phyloP scores from a whole-genome alignment of 805 yeast genomes.

The Metschnikowia colocasiae region DNA sequence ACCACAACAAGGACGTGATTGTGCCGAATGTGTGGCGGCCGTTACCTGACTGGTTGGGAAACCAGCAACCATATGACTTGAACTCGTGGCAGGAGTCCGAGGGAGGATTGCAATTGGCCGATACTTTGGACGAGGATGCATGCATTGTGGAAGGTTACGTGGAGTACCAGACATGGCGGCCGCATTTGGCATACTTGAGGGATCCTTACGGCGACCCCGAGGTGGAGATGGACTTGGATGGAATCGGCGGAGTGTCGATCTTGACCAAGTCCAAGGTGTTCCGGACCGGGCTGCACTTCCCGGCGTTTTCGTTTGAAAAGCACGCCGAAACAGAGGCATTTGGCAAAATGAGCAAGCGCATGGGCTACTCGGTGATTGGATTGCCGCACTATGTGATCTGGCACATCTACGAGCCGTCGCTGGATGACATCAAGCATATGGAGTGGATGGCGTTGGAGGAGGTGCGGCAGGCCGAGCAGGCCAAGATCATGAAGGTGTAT shows the following conservation, averaged over 20 bases:
- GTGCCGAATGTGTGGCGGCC: slow-evolving; percentile 96
- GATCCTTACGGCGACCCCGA: slow-evolving; percentile 95
- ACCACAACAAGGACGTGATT: slow-evolving; percentile 83
- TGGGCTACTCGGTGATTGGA: slow-evolving; percentile 86
- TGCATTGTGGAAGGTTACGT: slow-evolving; percentile 97
- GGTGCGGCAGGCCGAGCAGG: slow-evolving; percentile 57
- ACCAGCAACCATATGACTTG: slow-evolving; percentile 80
- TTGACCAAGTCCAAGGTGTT: slow-evolving; percentile 84
- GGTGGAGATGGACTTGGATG: slow-evolving; percentile 89
- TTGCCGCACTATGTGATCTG: slow-evolving; percentile 93
- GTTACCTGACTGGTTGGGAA: slow-evolving; percentile 79
- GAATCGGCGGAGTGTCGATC: slow-evolving; percentile 96
- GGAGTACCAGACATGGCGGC: slow-evolving; percentile 97
- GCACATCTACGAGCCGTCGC: slow-evolving; percentile 87
- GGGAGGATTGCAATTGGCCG: slow-evolving; percentile 76
- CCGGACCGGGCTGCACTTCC: slow-evolving; percentile 87
- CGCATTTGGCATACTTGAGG: slow-evolving; percentile 89
- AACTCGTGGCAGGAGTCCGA: slow-evolving; percentile 85
- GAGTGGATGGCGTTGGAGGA: slow-evolving; percentile 88
- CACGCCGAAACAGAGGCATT: slow-evolving; percentile 99
- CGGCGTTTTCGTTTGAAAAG: slow-evolving; percentile 91
- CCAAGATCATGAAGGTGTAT: slow-evolving; percentile 60
- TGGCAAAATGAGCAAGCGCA: slow-evolving; percentile 80
- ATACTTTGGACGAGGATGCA: slow-evolving; percentile 80
- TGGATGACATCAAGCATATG: slow-evolving; percentile 84